Conservation (phyloP, 768 basidiomycete genomes). For the Rhodotorula babjevae region DNA sequence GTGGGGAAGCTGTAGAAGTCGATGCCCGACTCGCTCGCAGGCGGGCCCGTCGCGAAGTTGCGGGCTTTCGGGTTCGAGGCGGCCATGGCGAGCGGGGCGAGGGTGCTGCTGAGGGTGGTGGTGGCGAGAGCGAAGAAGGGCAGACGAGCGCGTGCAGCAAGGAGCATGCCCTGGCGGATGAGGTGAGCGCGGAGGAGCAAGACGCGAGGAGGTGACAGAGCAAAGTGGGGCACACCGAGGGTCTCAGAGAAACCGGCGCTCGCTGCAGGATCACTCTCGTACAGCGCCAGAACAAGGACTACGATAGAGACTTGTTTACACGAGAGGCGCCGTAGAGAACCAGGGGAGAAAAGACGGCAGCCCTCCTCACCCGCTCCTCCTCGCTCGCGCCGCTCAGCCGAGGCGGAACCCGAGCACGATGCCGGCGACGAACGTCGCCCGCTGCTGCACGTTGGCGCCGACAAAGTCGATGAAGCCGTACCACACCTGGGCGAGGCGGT, state of each 20-base stretch:
- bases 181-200: not conserved
- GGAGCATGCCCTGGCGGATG: not conserved
- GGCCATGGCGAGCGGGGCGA: not conserved
- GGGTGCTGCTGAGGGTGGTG: not conserved
- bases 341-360: no score
- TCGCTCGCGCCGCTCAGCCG: constrained; percentile 54
- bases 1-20: constrained; percentile 16
- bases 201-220: not conserved
- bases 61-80: not conserved
- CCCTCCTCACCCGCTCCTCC: not conserved
- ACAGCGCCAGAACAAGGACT: no score
- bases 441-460: constrained; percentile 84
- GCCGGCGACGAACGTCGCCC: constrained; percentile 82
- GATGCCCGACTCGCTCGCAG: constrained; percentile 1
- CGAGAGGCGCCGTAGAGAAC: no score
- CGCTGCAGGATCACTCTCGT: no score
- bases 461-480: constrained; percentile 63
- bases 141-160: not conserved
- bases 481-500: constrained; percentile 64
- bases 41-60: constrained; percentile 2
- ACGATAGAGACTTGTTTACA: no score
- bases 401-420: constrained; percentile 73
- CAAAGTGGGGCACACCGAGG: no score
- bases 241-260: no score
- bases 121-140: not conserved